A percentile compares a stretch with the other conserved stretches of the same genome.
phyloP scores from a whole-genome alignment of 1,139 yeast genomes.

The Saccharomycopsis hybrid region DNA sequence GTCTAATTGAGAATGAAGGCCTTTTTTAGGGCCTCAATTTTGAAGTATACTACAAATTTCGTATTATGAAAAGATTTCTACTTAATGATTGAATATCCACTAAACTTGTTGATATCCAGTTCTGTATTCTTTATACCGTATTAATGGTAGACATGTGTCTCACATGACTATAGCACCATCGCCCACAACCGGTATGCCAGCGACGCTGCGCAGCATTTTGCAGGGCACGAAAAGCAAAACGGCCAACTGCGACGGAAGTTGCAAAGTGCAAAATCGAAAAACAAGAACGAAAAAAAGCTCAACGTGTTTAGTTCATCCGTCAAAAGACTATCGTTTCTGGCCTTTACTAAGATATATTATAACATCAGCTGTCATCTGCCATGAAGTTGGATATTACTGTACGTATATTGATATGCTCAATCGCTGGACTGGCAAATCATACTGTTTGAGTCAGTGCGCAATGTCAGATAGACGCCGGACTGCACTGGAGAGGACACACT shows the following conservation, averaged over 20 bases:
- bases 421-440: too few species aligned
- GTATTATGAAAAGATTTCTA: too few species aligned
- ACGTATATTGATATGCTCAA: neutral
- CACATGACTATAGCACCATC: neutral
- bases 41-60: too few species aligned
- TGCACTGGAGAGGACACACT: neutral
- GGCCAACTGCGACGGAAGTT: neutral
- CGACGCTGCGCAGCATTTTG: neutral
- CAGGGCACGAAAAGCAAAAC: neutral
- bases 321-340: neutral
- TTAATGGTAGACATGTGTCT: too few species aligned
- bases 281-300: neutral
- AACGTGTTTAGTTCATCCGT: neutral
- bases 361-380: neutral
- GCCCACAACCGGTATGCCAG: neutral
- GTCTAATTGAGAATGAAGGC: too few species aligned
- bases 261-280: neutral
- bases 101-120: too few species aligned
- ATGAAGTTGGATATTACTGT: conserved; percentile 9
- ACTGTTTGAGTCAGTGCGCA: too few species aligned
- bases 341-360: neutral
- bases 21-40: too few species aligned
- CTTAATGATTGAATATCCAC: too few species aligned
- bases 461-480: neutral
- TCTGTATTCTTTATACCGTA: too few species aligned